Evolutionary conservation across 169 alveolate species (phyloP), one percentile per base, ranked within the genome.

Genomic region (Eimeria maxima): DNA sequence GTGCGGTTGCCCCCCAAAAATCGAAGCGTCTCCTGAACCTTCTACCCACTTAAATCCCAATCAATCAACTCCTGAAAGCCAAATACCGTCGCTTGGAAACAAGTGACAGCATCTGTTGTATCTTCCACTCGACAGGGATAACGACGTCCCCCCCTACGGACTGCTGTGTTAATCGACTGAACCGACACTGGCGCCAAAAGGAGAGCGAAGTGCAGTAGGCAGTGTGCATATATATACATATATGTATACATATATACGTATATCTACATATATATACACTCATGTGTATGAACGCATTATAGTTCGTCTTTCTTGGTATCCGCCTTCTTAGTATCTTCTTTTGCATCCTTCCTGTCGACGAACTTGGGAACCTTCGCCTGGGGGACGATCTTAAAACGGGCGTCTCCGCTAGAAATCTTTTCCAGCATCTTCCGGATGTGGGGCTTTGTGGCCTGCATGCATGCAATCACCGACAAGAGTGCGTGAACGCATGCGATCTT

Each of bases 371-470:
- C 81, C 74, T 90, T 90, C 44, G 76, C 86, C 3, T 76, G 63
- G 4, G 95, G 95, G 44, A 90, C 95, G 16, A 90, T 76, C 88
- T 71, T 90, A 73, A 90, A 90, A 33, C 95, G 95, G 55, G 95
- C 95, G 74, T 90, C 81, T n/a, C 95, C 95, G 42, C 90, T 80
- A 18, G 90, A 80, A 45, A 80, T 80, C 33, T 42, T 80, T 42
- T 63, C 90, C 29, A 80, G 90, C 90, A 80, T 80, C 67, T 80
- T 80, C 20, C 90, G 65, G 50, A 80, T 80, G 67, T 80, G 90
- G 69, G 90, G 90, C 90, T 80, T 80, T 22, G 90, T 80, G 18
- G 90, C 60, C 90, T 80, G 90, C 90, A 45, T 6, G 67, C 90
- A 80, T 24, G 20, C 13, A 7, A 7, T 13, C 84, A 29, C 57